These are phyloP conservation scores for Candida coleopterorum DNA, from an alignment of 805 yeast genomes.

Conservation along the genomic window DNA sequence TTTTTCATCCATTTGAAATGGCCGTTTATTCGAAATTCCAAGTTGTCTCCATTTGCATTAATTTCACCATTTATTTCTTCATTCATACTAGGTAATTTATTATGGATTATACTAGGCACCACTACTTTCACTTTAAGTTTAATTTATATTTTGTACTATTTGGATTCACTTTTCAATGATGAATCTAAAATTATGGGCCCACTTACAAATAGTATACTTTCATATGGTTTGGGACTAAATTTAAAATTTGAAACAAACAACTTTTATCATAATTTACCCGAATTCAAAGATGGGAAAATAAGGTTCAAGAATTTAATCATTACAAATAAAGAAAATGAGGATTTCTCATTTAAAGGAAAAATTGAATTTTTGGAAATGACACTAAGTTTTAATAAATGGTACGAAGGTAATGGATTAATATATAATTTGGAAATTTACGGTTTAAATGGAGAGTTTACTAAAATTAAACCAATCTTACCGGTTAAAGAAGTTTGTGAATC, in stretches of 20 bases:
- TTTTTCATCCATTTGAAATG: conserved; percentile 40
- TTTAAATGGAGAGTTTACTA: conserved; percentile 33
- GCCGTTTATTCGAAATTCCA: conserved; percentile 41
- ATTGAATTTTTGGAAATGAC: conserved; percentile 42
- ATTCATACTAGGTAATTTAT: conserved; percentile 52
- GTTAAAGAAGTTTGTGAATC: conserved; percentile 21
- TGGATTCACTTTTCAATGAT: conserved; percentile 11
- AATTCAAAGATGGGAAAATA: conserved; percentile 47
- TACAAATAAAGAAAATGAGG: conserved; percentile 11
- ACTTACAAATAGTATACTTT: conserved; percentile 31
- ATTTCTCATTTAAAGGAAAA: conserved; percentile 26
- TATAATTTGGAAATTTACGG: conserved; percentile 47
- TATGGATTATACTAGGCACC: conserved; percentile 54
- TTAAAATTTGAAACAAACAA: conserved; percentile 32
- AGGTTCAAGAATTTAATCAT: conserved; percentile 39
- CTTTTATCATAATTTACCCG: conserved; percentile 32
- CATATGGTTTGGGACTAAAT: conserved; percentile 34
- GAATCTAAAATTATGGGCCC: conserved; percentile 25
- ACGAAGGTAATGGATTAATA: conserved; percentile 50
- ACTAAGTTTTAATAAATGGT: conserved; percentile 51
- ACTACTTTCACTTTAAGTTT: conserved; percentile 50
- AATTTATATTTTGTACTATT: conserved; percentile 38
- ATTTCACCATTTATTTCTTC: conserved; percentile 52
- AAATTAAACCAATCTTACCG: conserved; percentile 8
- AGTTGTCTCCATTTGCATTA: conserved; percentile 45